phyloP scores from a whole-genome alignment of 2,329 filamentous ascomycete genomes.

The Allantophomopsis lycopodina region DNA sequence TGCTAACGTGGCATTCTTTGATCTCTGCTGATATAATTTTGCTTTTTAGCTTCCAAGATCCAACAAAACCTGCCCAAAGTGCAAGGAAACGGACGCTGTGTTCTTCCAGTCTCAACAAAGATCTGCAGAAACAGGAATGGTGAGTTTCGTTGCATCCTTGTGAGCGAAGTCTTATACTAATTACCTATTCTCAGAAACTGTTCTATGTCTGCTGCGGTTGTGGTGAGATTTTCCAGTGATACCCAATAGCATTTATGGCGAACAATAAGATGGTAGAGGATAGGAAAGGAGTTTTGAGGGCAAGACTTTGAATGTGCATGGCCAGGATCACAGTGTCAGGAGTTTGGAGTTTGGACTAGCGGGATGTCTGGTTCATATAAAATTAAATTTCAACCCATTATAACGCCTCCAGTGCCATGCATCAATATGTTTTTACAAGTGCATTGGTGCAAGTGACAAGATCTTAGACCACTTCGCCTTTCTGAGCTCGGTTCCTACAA shows the following conservation, averaged over 20 bases:
- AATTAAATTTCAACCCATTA: constrained; percentile 6
- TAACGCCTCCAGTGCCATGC: constrained; percentile 7
- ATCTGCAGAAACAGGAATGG: constrained; percentile 96
- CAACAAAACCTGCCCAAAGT: constrained; percentile 73
- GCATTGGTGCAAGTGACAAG: constrained; percentile 80
- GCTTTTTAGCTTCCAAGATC: constrained; percentile 72
- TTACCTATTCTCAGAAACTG: constrained; percentile 48
- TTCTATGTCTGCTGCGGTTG: constrained; percentile 93
- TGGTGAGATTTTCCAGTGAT: constrained; percentile 66
- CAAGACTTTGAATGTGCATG: background rate
- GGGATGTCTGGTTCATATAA: background rate
- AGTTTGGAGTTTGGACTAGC: constrained; percentile 2
- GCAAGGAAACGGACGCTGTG: constrained; percentile 79
- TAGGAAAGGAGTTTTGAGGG: constrained; percentile 1
- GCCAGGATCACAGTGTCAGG: background rate
- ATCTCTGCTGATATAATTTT: constrained; percentile 23
- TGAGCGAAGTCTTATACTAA: constrained; percentile 13
- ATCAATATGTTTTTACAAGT: constrained; percentile 36
- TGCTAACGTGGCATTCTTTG: background rate
- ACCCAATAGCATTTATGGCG: constrained; percentile 1
- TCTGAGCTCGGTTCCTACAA: constrained; percentile 81
- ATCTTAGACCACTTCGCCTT: constrained; percentile 98
- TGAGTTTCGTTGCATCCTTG: constrained; percentile 32
- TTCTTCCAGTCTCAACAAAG: constrained; percentile 99
- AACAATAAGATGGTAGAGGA: background rate